A percentile compares a stretch with the other conserved stretches of the same genome.
Evolutionary conservation across 2,329 filamentous ascomycete species (phyloP).

Genomic region (Decorospora gaudefroyi): DNA sequence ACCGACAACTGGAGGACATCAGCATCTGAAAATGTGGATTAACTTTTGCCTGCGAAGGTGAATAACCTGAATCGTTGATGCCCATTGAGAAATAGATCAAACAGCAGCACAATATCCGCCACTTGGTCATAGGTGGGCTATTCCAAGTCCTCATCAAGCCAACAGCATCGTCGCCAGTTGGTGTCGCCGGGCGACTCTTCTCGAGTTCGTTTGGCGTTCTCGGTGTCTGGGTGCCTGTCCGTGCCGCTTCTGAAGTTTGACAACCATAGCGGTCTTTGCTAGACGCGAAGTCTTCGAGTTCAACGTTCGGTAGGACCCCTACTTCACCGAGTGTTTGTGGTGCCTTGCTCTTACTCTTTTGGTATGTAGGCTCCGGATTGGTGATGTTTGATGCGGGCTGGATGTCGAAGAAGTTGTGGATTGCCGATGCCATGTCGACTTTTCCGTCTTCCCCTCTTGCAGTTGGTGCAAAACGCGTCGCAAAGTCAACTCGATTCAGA

Average conservation of each 20-base stretch:
- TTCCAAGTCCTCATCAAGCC: constrained; percentile 62
- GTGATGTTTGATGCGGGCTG: constrained; percentile 45
- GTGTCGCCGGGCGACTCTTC: constrained; percentile 59
- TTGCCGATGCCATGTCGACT: constrained; percentile 41
- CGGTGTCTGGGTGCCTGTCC: constrained; percentile 29
- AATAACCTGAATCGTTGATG: constrained; percentile 71
- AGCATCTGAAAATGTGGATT: constrained; percentile 13
- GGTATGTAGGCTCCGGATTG: constrained; percentile 47
- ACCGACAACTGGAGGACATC: constrained; percentile 59
- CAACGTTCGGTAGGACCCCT: constrained; percentile 35
- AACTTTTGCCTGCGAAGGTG: too few relatives aligned
- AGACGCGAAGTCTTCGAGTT: constrained; percentile 42
- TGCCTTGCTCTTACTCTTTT: constrained; percentile 26
- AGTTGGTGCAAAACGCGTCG: neutral
- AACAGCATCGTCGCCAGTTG: constrained; percentile 47
- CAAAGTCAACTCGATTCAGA: too few relatives aligned
- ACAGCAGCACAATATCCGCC: constrained; percentile 66
- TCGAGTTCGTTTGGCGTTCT: constrained; percentile 55
- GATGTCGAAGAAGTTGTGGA: constrained; percentile 52
- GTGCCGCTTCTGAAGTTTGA: constrained; percentile 13
- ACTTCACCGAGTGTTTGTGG: constrained; percentile 20
- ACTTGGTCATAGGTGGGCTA: constrained; percentile 68
- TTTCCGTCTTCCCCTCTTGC: neutral
- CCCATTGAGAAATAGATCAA: constrained; percentile 70
- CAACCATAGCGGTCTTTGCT: constrained; percentile 30